Percentiles rank a stretch among this genome's conserved stretches.
Conservation (phyloP, 805 yeast species). For the Cyberlindnera suaveolens region DNA sequence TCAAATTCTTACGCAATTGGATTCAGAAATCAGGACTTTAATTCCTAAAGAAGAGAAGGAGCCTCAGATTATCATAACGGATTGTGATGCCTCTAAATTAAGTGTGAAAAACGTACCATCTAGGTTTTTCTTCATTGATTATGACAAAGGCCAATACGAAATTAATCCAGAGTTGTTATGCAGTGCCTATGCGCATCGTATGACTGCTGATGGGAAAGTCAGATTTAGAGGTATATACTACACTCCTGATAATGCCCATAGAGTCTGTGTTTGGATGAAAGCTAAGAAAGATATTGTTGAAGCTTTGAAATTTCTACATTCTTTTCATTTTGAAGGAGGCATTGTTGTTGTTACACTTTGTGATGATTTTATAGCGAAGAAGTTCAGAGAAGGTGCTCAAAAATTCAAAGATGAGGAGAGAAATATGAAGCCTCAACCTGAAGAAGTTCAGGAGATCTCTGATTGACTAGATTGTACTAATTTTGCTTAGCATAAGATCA, state of each 20-base stretch:
- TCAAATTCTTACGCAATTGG: too few relatives aligned
- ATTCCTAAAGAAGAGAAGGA: too few relatives aligned
- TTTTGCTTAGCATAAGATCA: background rate
- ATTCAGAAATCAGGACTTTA: too few relatives aligned
- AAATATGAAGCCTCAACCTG: background rate
- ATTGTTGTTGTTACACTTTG: constrained; percentile 2
- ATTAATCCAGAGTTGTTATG: background rate
- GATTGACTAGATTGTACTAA: background rate
- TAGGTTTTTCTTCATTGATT: background rate
- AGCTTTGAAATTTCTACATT: constrained; percentile 5
- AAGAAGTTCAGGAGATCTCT: background rate
- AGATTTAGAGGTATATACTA: too few relatives aligned
- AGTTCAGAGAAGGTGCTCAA: background rate
- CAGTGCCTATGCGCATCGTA: background rate
- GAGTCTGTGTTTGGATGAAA: background rate
- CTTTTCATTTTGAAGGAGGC: background rate
- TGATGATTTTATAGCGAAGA: constrained; percentile 6
- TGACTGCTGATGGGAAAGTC: background rate
- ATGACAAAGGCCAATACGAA: background rate
- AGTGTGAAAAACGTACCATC: background rate
- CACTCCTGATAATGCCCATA: too few relatives aligned
- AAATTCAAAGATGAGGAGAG: background rate
- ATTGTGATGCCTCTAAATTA: background rate
- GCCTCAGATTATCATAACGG: too few relatives aligned
- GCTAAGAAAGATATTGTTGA: constrained; percentile 1